phyloP scores from a whole-genome alignment of 176 grass and related monocot genomes.

The Calamus simplicifolius region DNA sequence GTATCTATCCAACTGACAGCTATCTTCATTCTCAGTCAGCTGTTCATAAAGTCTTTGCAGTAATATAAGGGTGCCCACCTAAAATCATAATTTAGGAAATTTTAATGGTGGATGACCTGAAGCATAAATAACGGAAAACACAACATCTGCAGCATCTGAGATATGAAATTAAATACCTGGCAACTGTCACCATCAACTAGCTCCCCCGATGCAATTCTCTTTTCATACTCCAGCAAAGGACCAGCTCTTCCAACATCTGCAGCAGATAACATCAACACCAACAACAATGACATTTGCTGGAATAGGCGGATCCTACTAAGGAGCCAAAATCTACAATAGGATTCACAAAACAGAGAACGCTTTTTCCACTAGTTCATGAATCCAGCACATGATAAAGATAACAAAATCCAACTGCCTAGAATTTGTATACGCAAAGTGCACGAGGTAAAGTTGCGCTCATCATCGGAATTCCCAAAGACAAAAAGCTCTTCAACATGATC shows the following conservation, averaged over 20 bases:
- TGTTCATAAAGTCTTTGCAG: constrained; percentile 80
- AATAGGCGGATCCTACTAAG: not conserved
- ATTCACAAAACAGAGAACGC: too few relatives aligned
- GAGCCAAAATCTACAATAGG: too few relatives aligned
- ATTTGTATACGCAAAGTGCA: too few relatives aligned
- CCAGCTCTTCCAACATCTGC: constrained; percentile 40
- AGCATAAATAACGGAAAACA: not conserved
- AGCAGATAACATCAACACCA: constrained; percentile 6
- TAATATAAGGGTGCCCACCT: constrained; percentile 69
- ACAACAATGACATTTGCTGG: not conserved
- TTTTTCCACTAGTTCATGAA: too few relatives aligned
- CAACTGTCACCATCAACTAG: constrained; percentile 78
- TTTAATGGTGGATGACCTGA: not conserved
- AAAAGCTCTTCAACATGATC: not conserved
- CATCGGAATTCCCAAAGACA: too few relatives aligned
- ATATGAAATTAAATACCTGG: too few relatives aligned
- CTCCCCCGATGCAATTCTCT: constrained; percentile 59
- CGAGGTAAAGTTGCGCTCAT: too few relatives aligned
- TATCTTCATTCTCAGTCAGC: constrained; percentile 54
- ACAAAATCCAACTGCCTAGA: too few relatives aligned
- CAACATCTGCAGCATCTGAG: too few relatives aligned
- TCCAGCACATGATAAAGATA: too few relatives aligned
- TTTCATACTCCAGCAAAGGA: constrained; percentile 65
- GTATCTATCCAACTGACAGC: constrained; percentile 73
- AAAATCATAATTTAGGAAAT: constrained; percentile 20